These are phyloP conservation scores for Rhizophagus sp. DNA, from an alignment of 192 early-diverging fungal species.

Conservation along the genomic window DNA sequence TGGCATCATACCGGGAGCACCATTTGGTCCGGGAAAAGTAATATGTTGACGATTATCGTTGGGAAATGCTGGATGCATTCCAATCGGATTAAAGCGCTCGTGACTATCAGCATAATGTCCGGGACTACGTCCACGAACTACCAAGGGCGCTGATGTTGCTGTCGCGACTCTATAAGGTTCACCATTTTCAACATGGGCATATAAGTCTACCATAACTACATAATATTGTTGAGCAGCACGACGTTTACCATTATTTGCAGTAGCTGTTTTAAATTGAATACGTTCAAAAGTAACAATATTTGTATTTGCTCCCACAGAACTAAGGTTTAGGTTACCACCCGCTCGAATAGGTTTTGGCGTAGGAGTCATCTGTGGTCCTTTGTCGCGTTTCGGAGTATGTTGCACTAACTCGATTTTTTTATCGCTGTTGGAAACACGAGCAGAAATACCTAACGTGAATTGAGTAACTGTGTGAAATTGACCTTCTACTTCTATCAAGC, in stretches of 20 bases:
- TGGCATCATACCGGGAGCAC: conserved; percentile 31
- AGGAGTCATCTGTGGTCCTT: conserved; percentile 83
- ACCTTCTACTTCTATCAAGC: conserved; percentile 63
- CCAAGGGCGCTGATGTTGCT: conserved; percentile 75
- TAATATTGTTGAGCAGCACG: conserved; percentile 95
- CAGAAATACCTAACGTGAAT: conserved; percentile 77
- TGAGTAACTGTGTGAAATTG: conserved; percentile 54
- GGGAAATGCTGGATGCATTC: conserved; percentile 19
- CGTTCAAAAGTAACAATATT: conserved; percentile 82
- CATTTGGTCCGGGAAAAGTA: conserved; percentile 17
- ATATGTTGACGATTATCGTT: conserved; percentile 20
- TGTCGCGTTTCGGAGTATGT: conserved; percentile 91
- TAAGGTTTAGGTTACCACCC: conserved; percentile 57
- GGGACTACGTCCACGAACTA: conserved; percentile 92
- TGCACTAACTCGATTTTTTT: conserved; percentile 82
- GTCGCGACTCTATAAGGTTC: conserved; percentile 60
- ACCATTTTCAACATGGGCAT: conserved; percentile 68
- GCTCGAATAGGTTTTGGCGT: conserved; percentile 54
- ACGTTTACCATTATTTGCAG: conserved; percentile 93
- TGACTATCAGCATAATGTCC: conserved; percentile 86
- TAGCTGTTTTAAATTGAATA: conserved; percentile 96
- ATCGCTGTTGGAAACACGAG: conserved; percentile 70
- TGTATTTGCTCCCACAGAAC: conserved; percentile 39
- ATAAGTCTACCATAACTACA: conserved; percentile 75
- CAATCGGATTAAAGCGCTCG: conserved; percentile 38